Base-by-base conservation (phyloP, 2,329 filamentous ascomycete species). In the Fusarium phyllophilum region DNA sequence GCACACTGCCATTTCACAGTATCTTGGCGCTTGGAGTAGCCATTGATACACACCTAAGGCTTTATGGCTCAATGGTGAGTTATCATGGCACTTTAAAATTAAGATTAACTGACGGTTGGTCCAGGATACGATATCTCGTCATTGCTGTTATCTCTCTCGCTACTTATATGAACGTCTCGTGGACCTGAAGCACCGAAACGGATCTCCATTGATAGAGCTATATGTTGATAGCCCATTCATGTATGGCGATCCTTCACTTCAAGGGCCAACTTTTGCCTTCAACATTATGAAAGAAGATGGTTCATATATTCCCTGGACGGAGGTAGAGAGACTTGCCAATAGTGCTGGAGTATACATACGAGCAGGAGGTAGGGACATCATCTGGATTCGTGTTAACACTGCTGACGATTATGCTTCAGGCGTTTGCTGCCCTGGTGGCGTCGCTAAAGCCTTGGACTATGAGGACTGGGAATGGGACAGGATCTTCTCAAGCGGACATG, bases 221-320 rank as follows among this genome's bases (percentile, higher is more conserved):
- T 92, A 92, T 79, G 86, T 86, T 68, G 87, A 89, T 39, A 82
- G 81, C 1, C 75, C 20, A 78, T 57, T 52, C 38, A 69, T 83
- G 14, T 90, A 89, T 55, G 86, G 84, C 8, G 85, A 91, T 75
- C 76, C 87, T 1, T 81, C 76, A 22, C 85, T 84, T 26, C 89
- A 92, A 78, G 90, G 91, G 4, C 86, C 89, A 3, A 91, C 89
- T 0, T 82, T 93, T 29, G 88, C 90, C 4, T 91, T 93, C 81
- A 93, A 92, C 70, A 80, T 93, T 18, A 79, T 86, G 33, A 81
- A 81, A n/a, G 78, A 84, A 7, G 84, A 88, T 64, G 90, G 89
- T 3, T 81, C 81, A 2, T 86, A 88, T 73, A 81, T 91, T 36
- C 84, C 88, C 2, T 91, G 90, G 76, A 85, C 85, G 5, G 84